phyloP scores from a whole-genome alignment of 2,329 filamentous ascomycete genomes.

The Cladosporium sp. region DNA sequence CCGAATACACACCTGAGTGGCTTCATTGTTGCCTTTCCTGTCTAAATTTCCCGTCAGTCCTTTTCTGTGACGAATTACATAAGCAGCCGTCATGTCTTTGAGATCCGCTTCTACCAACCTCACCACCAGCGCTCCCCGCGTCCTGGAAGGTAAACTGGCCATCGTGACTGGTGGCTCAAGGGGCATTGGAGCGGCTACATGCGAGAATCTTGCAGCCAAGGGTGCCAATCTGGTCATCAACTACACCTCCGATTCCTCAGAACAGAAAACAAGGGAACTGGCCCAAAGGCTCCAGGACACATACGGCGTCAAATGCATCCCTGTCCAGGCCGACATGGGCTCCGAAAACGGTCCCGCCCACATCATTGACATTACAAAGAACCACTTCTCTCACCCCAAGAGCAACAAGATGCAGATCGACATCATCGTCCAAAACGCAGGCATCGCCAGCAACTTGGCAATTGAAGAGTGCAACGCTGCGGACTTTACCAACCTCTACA shows the following conservation, averaged over 20 bases:
- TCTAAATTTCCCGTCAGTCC: not conserved
- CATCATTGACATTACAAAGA: constrained; percentile 53
- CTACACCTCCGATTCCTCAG: constrained; percentile 61
- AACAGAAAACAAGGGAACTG: constrained; percentile 46
- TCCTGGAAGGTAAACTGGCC: constrained; percentile 64
- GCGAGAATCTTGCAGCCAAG: constrained; percentile 65
- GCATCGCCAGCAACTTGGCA: constrained; percentile 57
- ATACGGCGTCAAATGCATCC: constrained; percentile 55
- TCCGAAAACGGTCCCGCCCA: constrained; percentile 53
- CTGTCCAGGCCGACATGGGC: constrained; percentile 67
- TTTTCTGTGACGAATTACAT: not conserved
- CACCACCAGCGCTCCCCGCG: constrained; percentile 22
- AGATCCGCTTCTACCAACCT: constrained; percentile 6
- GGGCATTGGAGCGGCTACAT: constrained; percentile 66
- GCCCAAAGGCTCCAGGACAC: constrained; percentile 49
- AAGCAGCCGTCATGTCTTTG: not conserved
- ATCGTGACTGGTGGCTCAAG: constrained; percentile 75
- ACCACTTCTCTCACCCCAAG: constrained; percentile 52
- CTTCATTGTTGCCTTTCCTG: not conserved
- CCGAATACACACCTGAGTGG: not conserved
- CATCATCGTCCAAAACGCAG: constrained; percentile 84
- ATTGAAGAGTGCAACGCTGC: constrained; percentile 56
- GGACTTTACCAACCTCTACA: constrained; percentile 67
- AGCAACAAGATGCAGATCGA: constrained; percentile 62
- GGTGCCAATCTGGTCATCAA: constrained; percentile 64